A percentile compares a stretch with the other conserved stretches of the same genome.
Conservation (phyloP, 768 basidiomycete genomes). For the Boletales sp. region DNA sequence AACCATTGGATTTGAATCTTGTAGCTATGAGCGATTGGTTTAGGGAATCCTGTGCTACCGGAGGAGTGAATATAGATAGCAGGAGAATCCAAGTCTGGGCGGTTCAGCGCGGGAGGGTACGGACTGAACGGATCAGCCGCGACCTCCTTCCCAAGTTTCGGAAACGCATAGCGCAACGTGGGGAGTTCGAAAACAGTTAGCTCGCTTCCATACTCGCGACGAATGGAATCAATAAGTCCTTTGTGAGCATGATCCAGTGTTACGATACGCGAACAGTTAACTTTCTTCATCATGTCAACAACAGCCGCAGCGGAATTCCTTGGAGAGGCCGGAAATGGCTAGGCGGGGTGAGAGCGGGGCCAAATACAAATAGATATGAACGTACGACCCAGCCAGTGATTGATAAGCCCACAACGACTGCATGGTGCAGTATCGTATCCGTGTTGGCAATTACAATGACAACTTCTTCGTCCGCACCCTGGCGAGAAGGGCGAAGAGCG, state of each 20-base stretch:
- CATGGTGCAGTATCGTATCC: slow-evolving; percentile 29
- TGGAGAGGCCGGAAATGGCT: slow-evolving; percentile 25
- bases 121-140: slow-evolving; percentile 8
- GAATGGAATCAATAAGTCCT: slow-evolving; percentile 12
- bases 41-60: slow-evolving; percentile 46
- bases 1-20: slow-evolving; percentile 32
- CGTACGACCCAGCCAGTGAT: slow-evolving; percentile 5
- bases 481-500: slow-evolving; percentile 15
- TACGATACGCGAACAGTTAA: slow-evolving; percentile 18
- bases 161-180: slow-evolving; percentile 28
- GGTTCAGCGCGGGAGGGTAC: slow-evolving; percentile 3
- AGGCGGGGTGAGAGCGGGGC: not conserved
- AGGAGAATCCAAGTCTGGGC: slow-evolving; percentile 10
- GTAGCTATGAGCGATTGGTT: slow-evolving; percentile 36
- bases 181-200: slow-evolving; percentile 15
- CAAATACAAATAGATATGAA: slow-evolving; percentile 1
- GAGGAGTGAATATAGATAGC: slow-evolving; percentile 21
- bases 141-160: slow-evolving; percentile 33
- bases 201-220: not conserved
- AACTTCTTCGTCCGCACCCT: slow-evolving; percentile 21
- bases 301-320: slow-evolving; percentile 21
- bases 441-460: slow-evolving; percentile 31
- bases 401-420: slow-evolving; percentile 20
- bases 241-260: slow-evolving; percentile 9
- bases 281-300: slow-evolving; percentile 18